A percentile compares a stretch with the other conserved stretches of the same genome.
Evolutionary conservation across 176 grass and related monocot species (phyloP).

Genomic region (Musa schizocarpa): DNA sequence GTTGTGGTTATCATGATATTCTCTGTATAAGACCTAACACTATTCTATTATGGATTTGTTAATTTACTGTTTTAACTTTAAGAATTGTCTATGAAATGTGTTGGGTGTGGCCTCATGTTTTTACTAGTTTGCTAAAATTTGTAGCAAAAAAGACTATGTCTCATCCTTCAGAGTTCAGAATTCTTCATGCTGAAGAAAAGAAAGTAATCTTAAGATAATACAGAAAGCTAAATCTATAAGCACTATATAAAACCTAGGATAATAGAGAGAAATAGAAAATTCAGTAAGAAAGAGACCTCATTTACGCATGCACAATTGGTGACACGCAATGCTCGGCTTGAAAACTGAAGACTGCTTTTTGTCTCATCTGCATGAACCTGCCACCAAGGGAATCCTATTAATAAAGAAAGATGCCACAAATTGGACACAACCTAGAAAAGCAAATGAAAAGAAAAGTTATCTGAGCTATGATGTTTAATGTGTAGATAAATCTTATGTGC

Average conservation of each 20-base stretch:
- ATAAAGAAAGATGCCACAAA: constrained; percentile 7
- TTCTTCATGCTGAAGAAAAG: too few species aligned
- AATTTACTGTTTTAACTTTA: too few species aligned
- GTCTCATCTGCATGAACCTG: constrained; percentile 88
- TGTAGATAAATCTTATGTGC: too few species aligned
- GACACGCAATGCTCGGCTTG: constrained; percentile 78
- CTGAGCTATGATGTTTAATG: too few species aligned
- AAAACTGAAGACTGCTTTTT: constrained; percentile 90
- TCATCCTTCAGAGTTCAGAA: too few species aligned
- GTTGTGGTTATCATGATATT: too few species aligned
- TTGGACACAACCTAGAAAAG: neutral
- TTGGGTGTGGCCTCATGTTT: too few species aligned
- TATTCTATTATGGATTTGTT: too few species aligned
- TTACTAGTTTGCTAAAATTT: too few species aligned
- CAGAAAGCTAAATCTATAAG: constrained; percentile 2
- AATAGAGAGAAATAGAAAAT: neutral
- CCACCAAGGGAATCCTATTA: constrained; percentile 9
- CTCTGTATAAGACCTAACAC: too few species aligned
- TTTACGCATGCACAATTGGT: constrained; percentile 84
- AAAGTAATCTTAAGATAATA: neutral
- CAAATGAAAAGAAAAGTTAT: neutral
- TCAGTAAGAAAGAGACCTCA: constrained; percentile 43
- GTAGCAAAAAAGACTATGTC: too few species aligned
- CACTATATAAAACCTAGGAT: neutral
- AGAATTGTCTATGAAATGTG: too few species aligned